A percentile compares a stretch with the other conserved stretches of the same genome.
phyloP scores from a whole-genome alignment of 208 protist genomes.

The Naegleria lovaniensis region DNA sequence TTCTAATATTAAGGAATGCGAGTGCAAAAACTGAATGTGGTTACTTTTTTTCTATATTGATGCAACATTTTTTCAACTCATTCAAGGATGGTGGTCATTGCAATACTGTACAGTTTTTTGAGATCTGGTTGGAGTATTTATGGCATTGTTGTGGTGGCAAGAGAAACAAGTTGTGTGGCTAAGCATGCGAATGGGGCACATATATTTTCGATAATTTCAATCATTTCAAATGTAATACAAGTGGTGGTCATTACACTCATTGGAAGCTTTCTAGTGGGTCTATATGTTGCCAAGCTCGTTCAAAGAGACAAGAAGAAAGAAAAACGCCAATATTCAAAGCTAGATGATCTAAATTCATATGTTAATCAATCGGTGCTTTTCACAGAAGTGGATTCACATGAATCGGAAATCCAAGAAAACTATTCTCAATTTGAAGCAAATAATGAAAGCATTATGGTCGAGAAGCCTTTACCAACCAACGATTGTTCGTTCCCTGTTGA shows the following conservation, averaged over 20 bases:
- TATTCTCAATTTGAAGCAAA: background rate
- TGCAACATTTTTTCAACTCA: background rate
- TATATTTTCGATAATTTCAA: background rate
- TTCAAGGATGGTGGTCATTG: background rate
- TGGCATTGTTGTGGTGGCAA: background rate
- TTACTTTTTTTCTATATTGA: no score
- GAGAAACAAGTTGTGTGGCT: background rate
- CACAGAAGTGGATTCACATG: background rate
- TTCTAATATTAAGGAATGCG: no score
- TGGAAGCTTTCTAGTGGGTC: background rate
- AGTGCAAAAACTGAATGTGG: no score
- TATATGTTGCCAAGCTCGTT: background rate
- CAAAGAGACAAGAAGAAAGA: background rate
- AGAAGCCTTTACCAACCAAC: background rate
- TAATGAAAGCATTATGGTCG: background rate
- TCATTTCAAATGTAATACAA: background rate
- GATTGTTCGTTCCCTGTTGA: background rate
- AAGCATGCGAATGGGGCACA: background rate
- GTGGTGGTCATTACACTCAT: background rate
- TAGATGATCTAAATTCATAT: background rate
- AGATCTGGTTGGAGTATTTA: background rate
- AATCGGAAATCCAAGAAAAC: background rate
- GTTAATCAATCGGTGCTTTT: background rate
- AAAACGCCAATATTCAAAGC: background rate
- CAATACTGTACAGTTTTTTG: background rate